Conservation (phyloP, 1,284 basidiomycete genomes). For the Phellopilus nigrolimitatus region DNA sequence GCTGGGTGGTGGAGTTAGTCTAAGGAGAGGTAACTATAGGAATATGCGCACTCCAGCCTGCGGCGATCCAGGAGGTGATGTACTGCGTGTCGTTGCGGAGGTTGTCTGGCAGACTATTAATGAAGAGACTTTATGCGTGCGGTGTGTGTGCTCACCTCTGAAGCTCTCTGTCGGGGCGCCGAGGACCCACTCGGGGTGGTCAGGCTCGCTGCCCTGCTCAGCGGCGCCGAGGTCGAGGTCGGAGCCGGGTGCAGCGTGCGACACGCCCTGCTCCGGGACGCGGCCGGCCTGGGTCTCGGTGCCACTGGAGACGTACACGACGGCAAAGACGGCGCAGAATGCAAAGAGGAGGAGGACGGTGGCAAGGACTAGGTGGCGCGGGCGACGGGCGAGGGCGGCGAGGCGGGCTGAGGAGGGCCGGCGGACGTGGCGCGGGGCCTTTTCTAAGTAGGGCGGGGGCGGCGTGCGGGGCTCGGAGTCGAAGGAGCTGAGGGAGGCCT, state of each 20-base stretch:
- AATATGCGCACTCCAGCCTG: slow-evolving; percentile 59
- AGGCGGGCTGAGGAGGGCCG: neutral
- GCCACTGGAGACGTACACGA: slow-evolving; percentile 10
- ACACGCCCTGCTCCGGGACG: neutral
- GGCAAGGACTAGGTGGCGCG: slow-evolving; percentile 4
- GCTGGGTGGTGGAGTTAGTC: slow-evolving; percentile 17
- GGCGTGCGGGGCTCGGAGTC: neutral
- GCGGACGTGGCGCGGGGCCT: neutral
- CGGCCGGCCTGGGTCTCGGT: neutral
- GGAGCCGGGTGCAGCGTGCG: neutral
- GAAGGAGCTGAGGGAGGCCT: slow-evolving; percentile 1
- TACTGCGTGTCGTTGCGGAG: slow-evolving; percentile 54
- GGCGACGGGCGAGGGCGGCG: neutral
- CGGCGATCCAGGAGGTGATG: slow-evolving; percentile 63
- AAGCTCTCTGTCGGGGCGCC: slow-evolving; percentile 53
- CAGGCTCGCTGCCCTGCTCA: too few species aligned
- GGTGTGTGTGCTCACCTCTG: slow-evolving; percentile 21
- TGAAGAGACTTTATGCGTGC: neutral
- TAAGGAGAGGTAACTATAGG: neutral
- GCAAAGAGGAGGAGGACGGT: slow-evolving; percentile 6
- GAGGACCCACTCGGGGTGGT: slow-evolving; percentile 32
- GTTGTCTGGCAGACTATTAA: slow-evolving; percentile 37
- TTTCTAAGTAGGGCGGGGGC: slow-evolving; percentile 7
- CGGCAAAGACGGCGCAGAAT: slow-evolving; percentile 6
- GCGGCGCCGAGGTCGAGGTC: neutral